Evolutionary conservation across 2,329 filamentous ascomycete species (phyloP).

Genomic region (Aspergillus transmontanensis): DNA sequence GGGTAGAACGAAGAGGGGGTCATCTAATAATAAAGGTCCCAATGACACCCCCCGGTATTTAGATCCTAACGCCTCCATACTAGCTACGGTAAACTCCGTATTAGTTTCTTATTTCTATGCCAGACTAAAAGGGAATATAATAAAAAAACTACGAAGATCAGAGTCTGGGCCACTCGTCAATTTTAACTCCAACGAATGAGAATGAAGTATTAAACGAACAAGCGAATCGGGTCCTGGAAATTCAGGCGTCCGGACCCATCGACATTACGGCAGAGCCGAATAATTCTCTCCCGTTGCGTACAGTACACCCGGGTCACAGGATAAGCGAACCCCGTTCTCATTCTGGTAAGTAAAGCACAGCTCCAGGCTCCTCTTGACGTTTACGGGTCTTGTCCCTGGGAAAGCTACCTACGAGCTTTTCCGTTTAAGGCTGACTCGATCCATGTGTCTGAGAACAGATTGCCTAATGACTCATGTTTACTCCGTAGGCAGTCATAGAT

Average conservation of each 20-base stretch:
- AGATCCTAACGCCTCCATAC: not conserved
- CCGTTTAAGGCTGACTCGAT: not conserved
- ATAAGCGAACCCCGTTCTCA: not conserved
- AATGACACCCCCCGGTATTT: not conserved
- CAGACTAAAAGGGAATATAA: not conserved
- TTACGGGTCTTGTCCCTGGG: not conserved
- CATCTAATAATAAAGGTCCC: constrained; percentile 7
- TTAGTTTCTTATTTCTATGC: not conserved
- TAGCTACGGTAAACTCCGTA: not conserved
- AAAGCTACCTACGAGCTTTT: not conserved
- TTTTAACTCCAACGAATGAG: constrained; percentile 1
- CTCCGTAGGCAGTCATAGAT: not conserved
- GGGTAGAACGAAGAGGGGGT: constrained; percentile 4
- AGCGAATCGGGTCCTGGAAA: constrained; percentile 16
- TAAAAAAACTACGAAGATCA: not conserved
- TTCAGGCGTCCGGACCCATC: constrained; percentile 4
- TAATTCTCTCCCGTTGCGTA: not conserved
- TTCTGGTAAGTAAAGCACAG: not conserved
- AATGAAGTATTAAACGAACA: not conserved
- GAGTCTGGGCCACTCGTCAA: constrained; percentile 6
- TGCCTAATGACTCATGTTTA: not conserved
- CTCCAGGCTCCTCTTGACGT: not conserved
- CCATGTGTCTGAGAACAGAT: not conserved
- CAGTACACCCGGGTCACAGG: not conserved
- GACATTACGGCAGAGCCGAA: not conserved